Evolutionary conservation across 768 basidiomycete species (phyloP).

Genomic region (Phylloporus scabripes): DNA sequence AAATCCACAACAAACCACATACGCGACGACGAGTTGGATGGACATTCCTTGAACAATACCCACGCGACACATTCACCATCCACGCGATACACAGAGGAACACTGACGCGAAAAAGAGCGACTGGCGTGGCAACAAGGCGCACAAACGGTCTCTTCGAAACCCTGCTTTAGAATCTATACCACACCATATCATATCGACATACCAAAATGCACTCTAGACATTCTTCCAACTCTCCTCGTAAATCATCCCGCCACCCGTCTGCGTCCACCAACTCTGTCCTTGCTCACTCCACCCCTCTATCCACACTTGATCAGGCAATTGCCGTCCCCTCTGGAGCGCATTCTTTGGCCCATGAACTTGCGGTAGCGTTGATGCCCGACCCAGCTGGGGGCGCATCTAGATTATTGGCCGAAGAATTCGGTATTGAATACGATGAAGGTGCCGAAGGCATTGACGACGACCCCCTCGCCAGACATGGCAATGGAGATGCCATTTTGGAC

Average conservation of each 20-base stretch:
- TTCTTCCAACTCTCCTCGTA: slow-evolving; percentile 25
- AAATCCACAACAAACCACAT: neutral
- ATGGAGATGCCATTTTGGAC: slow-evolving; percentile 25
- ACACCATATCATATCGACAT: slow-evolving; percentile 2
- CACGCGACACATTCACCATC: slow-evolving; percentile 7
- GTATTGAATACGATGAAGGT: slow-evolving; percentile 84
- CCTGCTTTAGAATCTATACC: slow-evolving; percentile 10
- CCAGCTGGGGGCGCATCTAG: slow-evolving; percentile 66
- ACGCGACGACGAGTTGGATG: slow-evolving; percentile 15
- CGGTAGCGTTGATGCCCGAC: slow-evolving; percentile 83
- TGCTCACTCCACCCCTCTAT: slow-evolving; percentile 26
- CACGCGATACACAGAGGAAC: slow-evolving; percentile 1
- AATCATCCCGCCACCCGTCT: slow-evolving; percentile 28
- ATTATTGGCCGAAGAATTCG: slow-evolving; percentile 81
- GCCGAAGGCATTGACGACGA: slow-evolving; percentile 66
- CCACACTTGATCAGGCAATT: slow-evolving; percentile 29
- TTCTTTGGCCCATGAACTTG: slow-evolving; percentile 83
- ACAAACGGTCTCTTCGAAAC: slow-evolving; percentile 10
- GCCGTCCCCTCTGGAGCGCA: slow-evolving; percentile 35
- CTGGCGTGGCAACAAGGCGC: slow-evolving; percentile 5
- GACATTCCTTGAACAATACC: slow-evolving; percentile 23
- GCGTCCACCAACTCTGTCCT: slow-evolving; percentile 15
- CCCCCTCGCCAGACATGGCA: slow-evolving; percentile 22
- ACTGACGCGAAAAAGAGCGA: slow-evolving; percentile 3
- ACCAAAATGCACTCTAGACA: slow-evolving; percentile 25